Base-by-base conservation (phyloP, 176 grass and related monocot genomes). In the Carex parvula region DNA sequence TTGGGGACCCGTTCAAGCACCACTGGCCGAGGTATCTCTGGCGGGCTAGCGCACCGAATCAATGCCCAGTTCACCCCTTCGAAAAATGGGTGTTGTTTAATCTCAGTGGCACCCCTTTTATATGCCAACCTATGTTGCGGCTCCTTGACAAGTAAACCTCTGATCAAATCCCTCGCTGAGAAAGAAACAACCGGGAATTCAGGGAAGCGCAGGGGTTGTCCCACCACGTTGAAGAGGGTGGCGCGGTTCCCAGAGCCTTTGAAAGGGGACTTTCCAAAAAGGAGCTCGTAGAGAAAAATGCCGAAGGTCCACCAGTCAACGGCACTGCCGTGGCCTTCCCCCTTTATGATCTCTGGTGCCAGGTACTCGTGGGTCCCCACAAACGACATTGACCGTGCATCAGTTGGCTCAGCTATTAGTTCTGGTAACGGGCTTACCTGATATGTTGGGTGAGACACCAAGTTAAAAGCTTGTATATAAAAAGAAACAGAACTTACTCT, bases 221-320 rank as follows among this genome's bases (percentile, higher is more conserved):
- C 94, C 0, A 97, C 89, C 60, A 97, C 92, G 42, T 97, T 97
- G 89, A 97, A 94, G 64, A 94, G 83, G 15, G 92, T 97, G 0
- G 84, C 90, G 54, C 90, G 85, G 67, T 97, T 97, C 35, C 90
- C 94, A 2, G 90, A 89, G 42, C 94, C 94, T 72, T 94, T 97
- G 84, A 97, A 97, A 41, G 94, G 94, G 21, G 94, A 92, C 83
- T 92, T 97, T 3, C 92, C 94, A n/a, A 94, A 97, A 26, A 97
- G 87, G 64, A 97, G 94, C 87, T 94, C 94, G 15, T 97, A 91
- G 75, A 97, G 75, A 85, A 97, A 94, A 60, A 97, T 92, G 58
- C 94, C 94, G 52, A 94, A 94, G 6, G 92, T 97, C 94, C 94
- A 97, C 94, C 94, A 97, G 55, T 97, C 94, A 52, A 97, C 94